These are phyloP conservation scores for Aplosporella prunicola DNA, from an alignment of 2,329 filamentous ascomycete species.

Conservation along the genomic window DNA sequence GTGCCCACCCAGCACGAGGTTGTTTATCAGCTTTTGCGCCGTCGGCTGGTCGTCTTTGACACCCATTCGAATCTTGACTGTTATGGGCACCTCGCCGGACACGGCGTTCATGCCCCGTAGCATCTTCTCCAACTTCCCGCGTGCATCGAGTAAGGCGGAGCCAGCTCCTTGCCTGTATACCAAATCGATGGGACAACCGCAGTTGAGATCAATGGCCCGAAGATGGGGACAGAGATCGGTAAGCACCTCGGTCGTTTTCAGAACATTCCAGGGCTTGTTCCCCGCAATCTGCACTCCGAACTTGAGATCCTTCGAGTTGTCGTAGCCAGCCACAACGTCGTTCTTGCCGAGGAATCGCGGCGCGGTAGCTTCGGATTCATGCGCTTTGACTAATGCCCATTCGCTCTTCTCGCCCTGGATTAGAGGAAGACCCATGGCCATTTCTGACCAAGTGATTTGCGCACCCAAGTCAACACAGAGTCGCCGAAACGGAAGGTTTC, in stretches of 20 bases:
- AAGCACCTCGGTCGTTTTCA: constrained; percentile 79
- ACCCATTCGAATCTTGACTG: constrained; percentile 88
- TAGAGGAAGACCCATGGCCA: constrained; percentile 87
- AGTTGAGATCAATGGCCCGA: constrained; percentile 90
- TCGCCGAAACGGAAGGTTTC: constrained; percentile 87
- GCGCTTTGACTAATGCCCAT: constrained; percentile 91
- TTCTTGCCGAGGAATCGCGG: constrained; percentile 55
- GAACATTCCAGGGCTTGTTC: constrained; percentile 81
- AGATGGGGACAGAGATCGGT: constrained; percentile 69
- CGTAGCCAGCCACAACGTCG: constrained; percentile 62
- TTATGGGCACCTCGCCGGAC: constrained; percentile 82
- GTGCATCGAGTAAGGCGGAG: constrained; percentile 82
- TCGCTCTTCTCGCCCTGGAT: constrained; percentile 84
- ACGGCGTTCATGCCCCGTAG: constrained; percentile 92
- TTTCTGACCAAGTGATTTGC: constrained; percentile 93
- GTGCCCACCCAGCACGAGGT: constrained; percentile 68
- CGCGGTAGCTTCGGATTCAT: constrained; percentile 68
- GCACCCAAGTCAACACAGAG: constrained; percentile 84
- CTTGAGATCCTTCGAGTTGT: constrained; percentile 71
- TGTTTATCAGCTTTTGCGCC: constrained; percentile 70
- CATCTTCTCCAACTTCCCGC: constrained; percentile 85
- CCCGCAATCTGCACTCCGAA: constrained; percentile 91
- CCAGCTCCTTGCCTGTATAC: constrained; percentile 82
- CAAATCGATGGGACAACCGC: constrained; percentile 92
- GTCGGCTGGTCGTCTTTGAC: constrained; percentile 71